Conservation (phyloP, 2,329 filamentous ascomycete genomes). For the Rosellinia necatrix region DNA sequence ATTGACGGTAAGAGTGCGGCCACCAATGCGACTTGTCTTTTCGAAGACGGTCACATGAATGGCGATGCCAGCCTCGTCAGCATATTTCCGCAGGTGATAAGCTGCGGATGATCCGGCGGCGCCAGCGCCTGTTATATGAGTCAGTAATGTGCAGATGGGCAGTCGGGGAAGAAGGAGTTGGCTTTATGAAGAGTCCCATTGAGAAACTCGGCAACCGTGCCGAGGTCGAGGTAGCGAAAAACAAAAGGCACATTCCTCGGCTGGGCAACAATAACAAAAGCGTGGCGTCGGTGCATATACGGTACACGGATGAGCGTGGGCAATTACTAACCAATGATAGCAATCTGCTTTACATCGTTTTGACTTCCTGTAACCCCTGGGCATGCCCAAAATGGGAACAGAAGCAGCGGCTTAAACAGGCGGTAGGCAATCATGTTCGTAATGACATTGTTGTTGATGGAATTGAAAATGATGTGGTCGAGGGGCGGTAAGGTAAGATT, state of each 20-base stretch:
- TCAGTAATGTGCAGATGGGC: background rate
- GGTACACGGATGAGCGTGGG: background rate
- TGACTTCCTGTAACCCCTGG: conserved; percentile 47
- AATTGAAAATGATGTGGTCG: no score
- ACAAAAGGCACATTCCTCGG: background rate
- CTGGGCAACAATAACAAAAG: background rate
- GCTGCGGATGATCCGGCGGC: conserved; percentile 86
- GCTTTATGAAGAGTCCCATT: no score
- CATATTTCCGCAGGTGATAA: conserved; percentile 78
- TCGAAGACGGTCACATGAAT: conserved; percentile 90
- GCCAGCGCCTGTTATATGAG: conserved; percentile 71
- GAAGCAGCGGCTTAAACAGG: conserved; percentile 8
- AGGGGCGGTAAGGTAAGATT: background rate
- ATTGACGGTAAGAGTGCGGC: conserved; percentile 83
- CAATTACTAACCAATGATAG: conserved; percentile 57
- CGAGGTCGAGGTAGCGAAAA: no score
- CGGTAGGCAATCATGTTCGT: conserved; percentile 4
- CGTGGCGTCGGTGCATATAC: background rate
- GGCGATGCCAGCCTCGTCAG: conserved; percentile 60
- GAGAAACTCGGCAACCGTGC: no score
- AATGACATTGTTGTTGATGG: conserved; percentile 5
- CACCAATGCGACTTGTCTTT: conserved; percentile 75
- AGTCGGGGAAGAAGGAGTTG: background rate
- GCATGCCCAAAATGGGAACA: conserved; percentile 39
- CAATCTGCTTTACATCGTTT: conserved; percentile 60